Evolutionary conservation across 2,329 filamentous ascomycete genomes (phyloP), one percentile per base, ranked within the genome.

Genomic region (Coccinonectria pachysandricola): DNA sequence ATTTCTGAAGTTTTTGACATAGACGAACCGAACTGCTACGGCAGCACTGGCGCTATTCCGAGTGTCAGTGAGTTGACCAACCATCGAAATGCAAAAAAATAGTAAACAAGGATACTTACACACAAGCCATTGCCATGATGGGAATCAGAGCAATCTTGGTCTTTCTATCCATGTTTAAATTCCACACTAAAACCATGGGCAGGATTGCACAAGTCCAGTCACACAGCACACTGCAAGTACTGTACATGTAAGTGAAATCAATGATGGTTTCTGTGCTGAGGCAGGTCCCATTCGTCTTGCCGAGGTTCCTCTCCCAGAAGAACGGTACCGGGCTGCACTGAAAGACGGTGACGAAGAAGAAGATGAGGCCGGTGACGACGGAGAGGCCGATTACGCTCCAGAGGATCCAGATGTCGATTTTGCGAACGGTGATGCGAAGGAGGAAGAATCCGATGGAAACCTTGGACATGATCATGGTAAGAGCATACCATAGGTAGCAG

Each of bases 121-220:
- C 39, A 32, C 70, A 68, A 10, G 68, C 74, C 49, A 75, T 56
- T 3, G 60, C 61, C 16, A 76, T 49, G 19, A 75, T 57, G 4
- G 56, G 55, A 2, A 60, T 61, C 14, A 74, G 45, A 0, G 64
- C 54, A 3, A 55, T 20, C 39, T 73, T 74, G 0, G 62, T 64
- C 23, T 52, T 56, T 3, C 36, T 39, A 19, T 59, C 59, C 50
- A 75, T 66, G 23, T 71, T 58, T 10, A 74, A 38, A 8, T 60
- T 56, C 53, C 57, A 64, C 0, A 75, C 54, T 4, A 76, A 55
- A 30, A 64, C 60, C 2, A 64, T 56, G 0, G 66, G 66, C 6
- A 71, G 41, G 10, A 69, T 37, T 4, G 63, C 64, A 23, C 68
- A 53, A 0, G 56, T 54, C 13, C 67, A 55, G 36, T 71, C 65